phyloP scores from a whole-genome alignment of 2,329 filamentous ascomycete genomes.

The Talaromyces piceae region DNA sequence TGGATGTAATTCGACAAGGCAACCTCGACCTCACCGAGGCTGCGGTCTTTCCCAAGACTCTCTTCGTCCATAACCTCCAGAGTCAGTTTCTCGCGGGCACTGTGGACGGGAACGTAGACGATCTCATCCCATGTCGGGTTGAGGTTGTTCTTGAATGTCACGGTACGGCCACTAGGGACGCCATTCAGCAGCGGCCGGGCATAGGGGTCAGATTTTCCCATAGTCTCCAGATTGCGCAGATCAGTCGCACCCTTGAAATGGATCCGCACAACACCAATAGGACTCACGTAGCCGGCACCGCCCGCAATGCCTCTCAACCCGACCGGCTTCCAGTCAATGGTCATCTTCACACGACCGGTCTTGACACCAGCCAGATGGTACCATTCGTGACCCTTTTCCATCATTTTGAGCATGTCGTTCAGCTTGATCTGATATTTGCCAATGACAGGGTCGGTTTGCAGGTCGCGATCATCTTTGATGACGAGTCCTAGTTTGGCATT shows the following conservation, averaged over 20 bases:
- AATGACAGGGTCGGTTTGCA: constrained; percentile 72
- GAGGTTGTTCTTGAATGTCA: constrained; percentile 92
- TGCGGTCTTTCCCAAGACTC: constrained; percentile 81
- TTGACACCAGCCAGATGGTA: constrained; percentile 78
- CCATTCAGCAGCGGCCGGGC: constrained; percentile 81
- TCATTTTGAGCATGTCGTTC: constrained; percentile 84
- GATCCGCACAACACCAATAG: constrained; percentile 89
- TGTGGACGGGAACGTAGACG: constrained; percentile 87
- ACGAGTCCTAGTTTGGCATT: constrained; percentile 82
- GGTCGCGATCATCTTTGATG: constrained; percentile 90
- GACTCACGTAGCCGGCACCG: constrained; percentile 81
- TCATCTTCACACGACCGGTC: constrained; percentile 81
- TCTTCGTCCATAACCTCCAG: constrained; percentile 97
- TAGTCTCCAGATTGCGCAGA: constrained; percentile 84
- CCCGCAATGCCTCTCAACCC: constrained; percentile 69
- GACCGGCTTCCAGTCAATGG: constrained; percentile 91
- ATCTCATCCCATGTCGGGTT: constrained; percentile 96
- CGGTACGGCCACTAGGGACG: constrained; percentile 82
- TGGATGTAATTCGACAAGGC: constrained; percentile 68
- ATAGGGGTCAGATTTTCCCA: constrained; percentile 97
- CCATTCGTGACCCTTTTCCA: constrained; percentile 92
- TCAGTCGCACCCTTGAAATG: constrained; percentile 79
- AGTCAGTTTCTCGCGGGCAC: constrained; percentile 69
- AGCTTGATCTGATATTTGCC: constrained; percentile 94
- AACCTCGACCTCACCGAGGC: constrained; percentile 73